Percentiles rank a stretch among this genome's conserved stretches.
These are phyloP conservation scores for Eutrema yunnanense DNA, from an alignment of 345 rosid genomes.

Conservation along the genomic window DNA sequence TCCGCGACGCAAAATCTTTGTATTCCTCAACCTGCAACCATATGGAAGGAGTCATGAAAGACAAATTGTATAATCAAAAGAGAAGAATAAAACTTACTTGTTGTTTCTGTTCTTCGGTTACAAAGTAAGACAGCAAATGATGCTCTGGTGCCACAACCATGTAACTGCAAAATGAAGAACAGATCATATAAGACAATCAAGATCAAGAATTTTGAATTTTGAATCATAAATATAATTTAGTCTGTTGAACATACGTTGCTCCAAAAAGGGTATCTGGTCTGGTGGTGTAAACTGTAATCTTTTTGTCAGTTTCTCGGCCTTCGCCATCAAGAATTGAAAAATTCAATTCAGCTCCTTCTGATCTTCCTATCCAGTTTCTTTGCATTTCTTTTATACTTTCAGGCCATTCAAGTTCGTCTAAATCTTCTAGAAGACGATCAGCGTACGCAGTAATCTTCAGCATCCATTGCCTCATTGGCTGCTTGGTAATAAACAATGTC, in stretches of 20 bases:
- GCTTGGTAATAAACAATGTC: constrained; percentile 94
- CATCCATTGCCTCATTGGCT: constrained; percentile 99
- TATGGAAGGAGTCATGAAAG: constrained; percentile 1
- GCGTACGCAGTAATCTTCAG: constrained; percentile 93
- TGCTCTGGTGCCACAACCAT: constrained; percentile 95
- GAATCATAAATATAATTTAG: neutral
- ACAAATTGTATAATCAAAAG: neutral
- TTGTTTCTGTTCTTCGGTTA: constrained; percentile 44
- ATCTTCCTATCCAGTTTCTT: constrained; percentile 93
- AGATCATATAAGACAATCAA: constrained; percentile 11
- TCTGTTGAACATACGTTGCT: constrained; percentile 56
- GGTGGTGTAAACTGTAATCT: constrained; percentile 72
- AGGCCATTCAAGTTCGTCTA: constrained; percentile 94
- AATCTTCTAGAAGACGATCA: constrained; percentile 86
- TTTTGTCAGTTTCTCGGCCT: constrained; percentile 45
- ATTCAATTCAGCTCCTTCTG: constrained; percentile 80
- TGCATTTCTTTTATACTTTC: constrained; percentile 93
- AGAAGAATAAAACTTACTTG: constrained; percentile 34
- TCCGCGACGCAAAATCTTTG: constrained; percentile 61
- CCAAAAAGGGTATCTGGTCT: constrained; percentile 92
- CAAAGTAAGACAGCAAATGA: constrained; percentile 47
- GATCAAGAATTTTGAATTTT: neutral
- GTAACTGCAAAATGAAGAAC: constrained; percentile 47
- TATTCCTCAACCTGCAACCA: constrained; percentile 73
- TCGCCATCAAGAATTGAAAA: constrained; percentile 53